Evolutionary conservation across 2,329 filamentous ascomycete genomes (phyloP).

Genomic region (Colletotrichum musicola): DNA sequence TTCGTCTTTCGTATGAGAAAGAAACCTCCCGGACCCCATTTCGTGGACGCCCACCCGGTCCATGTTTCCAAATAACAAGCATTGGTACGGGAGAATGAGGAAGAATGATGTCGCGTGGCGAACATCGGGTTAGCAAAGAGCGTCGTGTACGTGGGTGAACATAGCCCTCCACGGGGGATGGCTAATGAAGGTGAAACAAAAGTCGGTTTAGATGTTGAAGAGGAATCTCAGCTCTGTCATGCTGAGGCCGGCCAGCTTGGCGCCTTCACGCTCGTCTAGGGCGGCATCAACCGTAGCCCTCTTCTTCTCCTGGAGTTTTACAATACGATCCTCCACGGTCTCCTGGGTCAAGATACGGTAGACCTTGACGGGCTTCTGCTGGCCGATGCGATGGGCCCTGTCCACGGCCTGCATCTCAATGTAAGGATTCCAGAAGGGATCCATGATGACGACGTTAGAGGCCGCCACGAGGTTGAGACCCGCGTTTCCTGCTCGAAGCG

Average conservation of each 20-base stretch:
- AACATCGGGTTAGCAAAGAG: neutral
- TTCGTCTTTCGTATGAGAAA: conserved; percentile 10
- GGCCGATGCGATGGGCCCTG: conserved; percentile 89
- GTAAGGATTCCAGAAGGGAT: conserved; percentile 95
- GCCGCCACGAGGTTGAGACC: conserved; percentile 89
- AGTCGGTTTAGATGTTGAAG: conserved; percentile 57
- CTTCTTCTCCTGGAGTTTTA: conserved; percentile 83
- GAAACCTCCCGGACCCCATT: conserved; percentile 5
- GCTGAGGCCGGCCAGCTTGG: conserved; percentile 75
- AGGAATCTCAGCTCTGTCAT: conserved; percentile 77
- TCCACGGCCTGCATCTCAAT: conserved; percentile 94
- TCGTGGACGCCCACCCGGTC: neutral
- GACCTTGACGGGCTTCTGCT: conserved; percentile 78
- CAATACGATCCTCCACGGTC: conserved; percentile 90
- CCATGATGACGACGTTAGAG: conserved; percentile 88
- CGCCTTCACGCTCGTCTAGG: conserved; percentile 79
- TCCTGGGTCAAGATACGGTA: conserved; percentile 82
- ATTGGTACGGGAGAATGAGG: neutral
- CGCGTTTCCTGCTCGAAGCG: conserved; percentile 84
- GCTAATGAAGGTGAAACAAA: neutral
- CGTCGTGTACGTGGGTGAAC: neutral
- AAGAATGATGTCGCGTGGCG: neutral
- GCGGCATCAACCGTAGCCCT: conserved; percentile 81
- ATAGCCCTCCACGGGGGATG: neutral
- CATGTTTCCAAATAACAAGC: neutral